phyloP scores from a whole-genome alignment of 352 stramenopile genomes.

The Aphanomyces astaci region DNA sequence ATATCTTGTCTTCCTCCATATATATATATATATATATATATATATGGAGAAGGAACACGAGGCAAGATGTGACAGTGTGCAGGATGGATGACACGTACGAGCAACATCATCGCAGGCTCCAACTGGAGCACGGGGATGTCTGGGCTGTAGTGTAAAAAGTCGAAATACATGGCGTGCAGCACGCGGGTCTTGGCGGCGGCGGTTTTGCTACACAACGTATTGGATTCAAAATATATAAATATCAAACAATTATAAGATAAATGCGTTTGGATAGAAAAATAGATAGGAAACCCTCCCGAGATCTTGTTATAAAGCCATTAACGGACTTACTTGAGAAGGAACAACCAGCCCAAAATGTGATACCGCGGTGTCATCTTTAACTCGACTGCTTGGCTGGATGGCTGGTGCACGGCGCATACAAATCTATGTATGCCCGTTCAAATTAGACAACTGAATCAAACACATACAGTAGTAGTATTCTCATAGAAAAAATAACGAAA shows the following conservation, averaged over 20 bases:
- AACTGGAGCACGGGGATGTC: conserved; percentile 78
- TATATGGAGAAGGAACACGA: neutral
- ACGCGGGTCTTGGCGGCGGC: conserved; percentile 58
- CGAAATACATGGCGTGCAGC: conserved; percentile 82
- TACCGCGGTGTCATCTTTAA: conserved; percentile 82
- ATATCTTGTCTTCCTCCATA: too few relatives aligned
- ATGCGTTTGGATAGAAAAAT: too few relatives aligned
- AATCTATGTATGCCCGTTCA: too few relatives aligned
- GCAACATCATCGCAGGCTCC: conserved; percentile 72
- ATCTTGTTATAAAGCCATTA: too few relatives aligned
- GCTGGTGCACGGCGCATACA: conserved; percentile 76
- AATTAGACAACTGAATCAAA: neutral
- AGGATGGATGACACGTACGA: conserved; percentile 47
- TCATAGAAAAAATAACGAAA: too few relatives aligned
- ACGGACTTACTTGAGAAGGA: conserved; percentile 60
- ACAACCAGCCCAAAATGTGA: conserved; percentile 81
- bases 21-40: neutral
- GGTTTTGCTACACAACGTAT: conserved; percentile 48
- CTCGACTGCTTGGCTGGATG: conserved; percentile 68
- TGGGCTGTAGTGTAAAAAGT: conserved; percentile 79
- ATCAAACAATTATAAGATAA: too few relatives aligned
- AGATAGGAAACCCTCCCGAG: too few relatives aligned
- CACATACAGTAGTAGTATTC: too few relatives aligned
- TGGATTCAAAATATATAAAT: too few relatives aligned
- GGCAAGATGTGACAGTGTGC: too few relatives aligned